These are phyloP conservation scores for Penicillium lividum DNA, from an alignment of 495 filamentous ascomycete genomes.

Conservation along the genomic window DNA sequence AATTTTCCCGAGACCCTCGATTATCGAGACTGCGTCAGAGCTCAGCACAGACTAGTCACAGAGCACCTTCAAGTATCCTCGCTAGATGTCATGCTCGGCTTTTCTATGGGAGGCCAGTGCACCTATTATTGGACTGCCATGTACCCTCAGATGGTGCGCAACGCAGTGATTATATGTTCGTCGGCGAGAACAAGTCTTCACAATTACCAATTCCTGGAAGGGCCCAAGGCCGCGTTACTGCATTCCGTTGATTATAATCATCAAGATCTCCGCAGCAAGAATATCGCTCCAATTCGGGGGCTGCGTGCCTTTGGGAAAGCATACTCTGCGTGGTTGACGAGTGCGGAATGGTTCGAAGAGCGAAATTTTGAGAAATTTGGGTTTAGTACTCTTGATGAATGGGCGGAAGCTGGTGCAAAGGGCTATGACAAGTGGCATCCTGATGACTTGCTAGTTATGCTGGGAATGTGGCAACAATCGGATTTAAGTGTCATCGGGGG, in stretches of 20 bases:
- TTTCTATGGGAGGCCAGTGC: conserved; percentile 67
- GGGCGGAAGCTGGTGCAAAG: conserved; percentile 53
- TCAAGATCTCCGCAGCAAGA: conserved; percentile 38
- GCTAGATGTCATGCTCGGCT: conserved; percentile 57
- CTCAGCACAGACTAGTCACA: conserved; percentile 59
- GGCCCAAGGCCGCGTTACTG: conserved; percentile 58
- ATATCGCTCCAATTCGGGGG: conserved; percentile 35
- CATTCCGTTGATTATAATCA: conserved; percentile 37
- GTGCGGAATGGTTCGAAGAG: conserved; percentile 63
- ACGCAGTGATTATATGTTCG: conserved; percentile 63
- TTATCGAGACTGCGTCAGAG: conserved; percentile 59
- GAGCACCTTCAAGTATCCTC: conserved; percentile 53
- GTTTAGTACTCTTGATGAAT: conserved; percentile 58
- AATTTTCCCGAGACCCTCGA: conserved; percentile 57
- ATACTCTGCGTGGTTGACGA: conserved; percentile 69
- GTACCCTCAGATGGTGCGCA: conserved; percentile 59
- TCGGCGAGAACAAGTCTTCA: conserved; percentile 63
- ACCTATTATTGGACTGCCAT: conserved; percentile 63
- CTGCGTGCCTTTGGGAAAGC: conserved; percentile 63
- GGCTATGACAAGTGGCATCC: conserved; percentile 48
- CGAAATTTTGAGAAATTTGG: conserved; percentile 55
- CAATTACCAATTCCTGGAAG: conserved; percentile 68
- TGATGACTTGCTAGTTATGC: conserved; percentile 61
- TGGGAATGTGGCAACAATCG: conserved; percentile 64
- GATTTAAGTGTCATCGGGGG: conserved; percentile 52